These are phyloP conservation scores for Lindgomyces ingoldianus DNA, from an alignment of 495 filamentous ascomycete species.

Conservation along the genomic window DNA sequence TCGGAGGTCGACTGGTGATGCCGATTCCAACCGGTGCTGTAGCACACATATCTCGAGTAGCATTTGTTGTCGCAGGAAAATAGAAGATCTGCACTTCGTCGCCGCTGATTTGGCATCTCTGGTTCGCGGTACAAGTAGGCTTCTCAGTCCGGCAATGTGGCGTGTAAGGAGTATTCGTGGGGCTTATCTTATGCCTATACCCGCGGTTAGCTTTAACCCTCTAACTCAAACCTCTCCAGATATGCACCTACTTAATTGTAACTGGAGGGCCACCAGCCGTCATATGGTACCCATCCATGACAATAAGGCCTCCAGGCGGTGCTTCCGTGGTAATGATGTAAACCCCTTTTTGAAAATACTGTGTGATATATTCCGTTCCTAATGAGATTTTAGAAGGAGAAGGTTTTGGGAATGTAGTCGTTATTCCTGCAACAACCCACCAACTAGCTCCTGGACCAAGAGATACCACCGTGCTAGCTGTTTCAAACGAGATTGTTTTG, in stretches of 20 bases:
- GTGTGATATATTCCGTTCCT: conserved; percentile 11
- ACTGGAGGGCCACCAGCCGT: conserved; percentile 12
- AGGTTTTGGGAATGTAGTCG: conserved; percentile 19
- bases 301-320: conserved; percentile 20
- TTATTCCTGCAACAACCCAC: conserved; percentile 9
- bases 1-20: conserved; percentile 10
- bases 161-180: conserved; percentile 17
- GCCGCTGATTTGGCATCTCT: conserved; percentile 14
- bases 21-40: conserved; percentile 13
- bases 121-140: conserved; percentile 20
- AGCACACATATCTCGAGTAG: conserved; percentile 21
- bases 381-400: conserved; percentile 12
- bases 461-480: conserved; percentile 18
- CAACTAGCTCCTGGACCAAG: conserved; percentile 13
- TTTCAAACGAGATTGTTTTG: conserved; percentile 12
- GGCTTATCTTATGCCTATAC: conserved; percentile 3
- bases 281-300: conserved; percentile 16
- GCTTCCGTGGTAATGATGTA: conserved; percentile 24
- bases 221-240: no score
- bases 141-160: conserved; percentile 25
- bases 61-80: conserved; percentile 24
- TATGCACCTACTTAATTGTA: no score
- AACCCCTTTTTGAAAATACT: not conserved
- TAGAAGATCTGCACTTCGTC: conserved; percentile 20
- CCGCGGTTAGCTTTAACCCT: no score